Evolutionary conservation across 1,139 yeast species (phyloP).

Genomic region (Pneumocystis jirovecii): DNA sequence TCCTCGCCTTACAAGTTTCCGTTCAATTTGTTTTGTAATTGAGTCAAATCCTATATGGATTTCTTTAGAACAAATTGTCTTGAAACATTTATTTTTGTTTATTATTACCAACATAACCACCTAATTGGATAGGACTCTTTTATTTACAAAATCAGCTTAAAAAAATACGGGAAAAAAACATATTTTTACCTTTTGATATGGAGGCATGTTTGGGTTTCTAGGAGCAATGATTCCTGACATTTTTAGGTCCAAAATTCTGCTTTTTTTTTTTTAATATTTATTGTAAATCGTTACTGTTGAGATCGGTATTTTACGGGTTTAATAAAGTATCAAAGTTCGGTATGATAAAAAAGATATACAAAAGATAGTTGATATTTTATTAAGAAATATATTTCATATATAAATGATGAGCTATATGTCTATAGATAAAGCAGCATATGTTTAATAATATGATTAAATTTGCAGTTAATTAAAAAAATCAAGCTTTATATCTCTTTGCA

Average conservation of each 20-base stretch:
- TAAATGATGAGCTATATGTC: neutral
- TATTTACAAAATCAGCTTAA: neutral
- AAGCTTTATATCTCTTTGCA: neutral
- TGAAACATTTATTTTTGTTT: neutral
- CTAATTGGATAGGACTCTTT: neutral
- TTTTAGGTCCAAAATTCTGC: neutral
- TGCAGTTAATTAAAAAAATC: neutral
- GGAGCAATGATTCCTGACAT: neutral
- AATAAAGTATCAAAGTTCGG: neutral
- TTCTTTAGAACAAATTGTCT: slow-evolving; percentile 25
- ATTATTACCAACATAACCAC: slow-evolving; percentile 4
- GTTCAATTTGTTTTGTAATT: slow-evolving; percentile 88
- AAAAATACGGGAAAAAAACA: neutral
- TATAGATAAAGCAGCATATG: neutral
- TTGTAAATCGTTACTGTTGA: neutral
- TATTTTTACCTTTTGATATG: neutral
- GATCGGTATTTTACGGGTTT: neutral
- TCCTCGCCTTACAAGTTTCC: slow-evolving; percentile 78
- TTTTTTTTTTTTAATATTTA: neutral
- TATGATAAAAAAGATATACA: neutral
- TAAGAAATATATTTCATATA: neutral
- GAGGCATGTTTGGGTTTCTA: neutral
- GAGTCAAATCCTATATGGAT: slow-evolving; percentile 80
- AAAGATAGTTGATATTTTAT: neutral
- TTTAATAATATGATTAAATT: neutral